Base-by-base conservation (phyloP, 768 basidiomycete species). In the Boletus sp. region DNA sequence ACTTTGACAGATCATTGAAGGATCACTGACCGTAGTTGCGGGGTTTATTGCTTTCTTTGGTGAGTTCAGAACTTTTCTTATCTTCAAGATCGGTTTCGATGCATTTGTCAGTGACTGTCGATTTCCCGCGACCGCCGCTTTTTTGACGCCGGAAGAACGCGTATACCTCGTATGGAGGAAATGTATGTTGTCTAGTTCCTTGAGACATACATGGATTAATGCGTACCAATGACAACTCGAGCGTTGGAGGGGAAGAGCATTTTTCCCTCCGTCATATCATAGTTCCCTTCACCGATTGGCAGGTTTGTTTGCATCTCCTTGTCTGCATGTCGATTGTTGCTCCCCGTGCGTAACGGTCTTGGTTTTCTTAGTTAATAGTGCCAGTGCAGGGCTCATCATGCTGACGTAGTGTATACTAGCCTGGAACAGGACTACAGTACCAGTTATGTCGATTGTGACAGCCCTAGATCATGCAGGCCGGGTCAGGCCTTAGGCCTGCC, bases 251-350 rank as follows among this genome's bases (percentile, higher is more conserved):
- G 50, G 85, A 84, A 54, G 87, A 89, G 52, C 75, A 77, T 49
- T 84, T 86, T 62, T 77, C 80, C 35, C 57, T 76, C 57, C 70
- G 80, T 7, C 83, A 87, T 66, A 60, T 88, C 24, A 73, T 75
- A 69, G 75, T 78, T 33, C 83, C 84, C 0, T 62, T 86, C 33
- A 52, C 62, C 0, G 87, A 89, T 66, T 89, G 88, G 88, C 85
- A 89, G 74, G 76, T 83, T 46, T 52, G 67, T 28, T 8, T 54
- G 35, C 45, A 55, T 3, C 9, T 55, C 6, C 32, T 59, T 32
- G 54, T 67, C 11, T 62, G 46, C 20, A 78, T 88, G 75, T 83
- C 84, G 0, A 70, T 87, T 46, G 67, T 83, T 45, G 76, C 69
- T 3, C 87, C 86, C 28, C 63, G 87, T 89, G 66, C 70, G 86